Base-by-base conservation (phyloP, 257 asterid genomes). In the Gentiana straminea region DNA sequence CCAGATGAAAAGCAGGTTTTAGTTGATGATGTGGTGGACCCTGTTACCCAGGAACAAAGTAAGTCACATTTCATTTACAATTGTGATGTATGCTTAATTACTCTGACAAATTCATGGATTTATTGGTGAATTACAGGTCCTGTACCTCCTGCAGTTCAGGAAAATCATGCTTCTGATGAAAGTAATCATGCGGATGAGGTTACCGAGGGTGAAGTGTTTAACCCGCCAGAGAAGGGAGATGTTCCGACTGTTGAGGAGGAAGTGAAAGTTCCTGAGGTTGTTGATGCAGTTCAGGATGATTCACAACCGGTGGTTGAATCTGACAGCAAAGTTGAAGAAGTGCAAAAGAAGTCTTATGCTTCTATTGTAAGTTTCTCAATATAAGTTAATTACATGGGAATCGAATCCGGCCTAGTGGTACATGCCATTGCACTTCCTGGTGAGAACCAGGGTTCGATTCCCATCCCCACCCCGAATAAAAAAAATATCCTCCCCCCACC, bases 301-400 rank as follows among this genome's bases (percentile, higher is more conserved):
- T 33, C 77, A 7, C 73, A 78, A 66, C 56, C 66, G 47, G 71
- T 59, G 65, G 86, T 71, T 60, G 90, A 76, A 63, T 68, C 91
- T 49, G 67, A 59, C 59, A 73, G 75, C 72, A 80, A 77, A 76
- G 76, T 55, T 7, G 95, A 79, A 49, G 89, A 83, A 54, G 75
- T 65, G 34, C 86, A 86, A 8, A 92, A 88, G 91, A 92, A 85
- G 79, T 80, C 97, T 8, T 88, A 82, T 70, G 99, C 99, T 55
- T 85, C 90, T 34, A 88, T 88, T 67, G 99, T 92, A 74, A 80
- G 99, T 72, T 67, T 35, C 36, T 65, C 37, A 49, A 8, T 51
- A 35, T 58, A 57, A 38, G 37, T 61, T 50, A 39, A 43, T 5
- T n/a, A 57, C 24, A 24, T 24, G 24, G 24, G 24, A 24, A 24